Base-by-base conservation (phyloP, 192 early-diverging fungal species). In the Powellomyces hirtus region DNA sequence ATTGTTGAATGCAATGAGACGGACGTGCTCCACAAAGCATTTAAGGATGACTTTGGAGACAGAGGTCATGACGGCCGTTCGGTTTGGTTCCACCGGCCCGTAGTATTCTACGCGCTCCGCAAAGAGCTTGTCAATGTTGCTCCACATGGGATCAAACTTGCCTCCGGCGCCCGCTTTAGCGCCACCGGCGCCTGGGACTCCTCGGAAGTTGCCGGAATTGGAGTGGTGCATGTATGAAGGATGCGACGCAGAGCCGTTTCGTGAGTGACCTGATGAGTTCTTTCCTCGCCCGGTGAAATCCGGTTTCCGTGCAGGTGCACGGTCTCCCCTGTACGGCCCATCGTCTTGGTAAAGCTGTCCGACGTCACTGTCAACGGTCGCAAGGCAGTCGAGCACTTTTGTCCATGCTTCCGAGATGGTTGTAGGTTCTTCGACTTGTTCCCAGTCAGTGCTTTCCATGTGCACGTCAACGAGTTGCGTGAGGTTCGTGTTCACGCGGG, bases 51-150 rank as follows among this genome's bases (percentile, higher is more conserved):
- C 85, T 63, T 82, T 75, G 34, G 84, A 75, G 35, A 89, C 73
- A 7, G 79, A 80, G 55, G 62, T 74, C 57, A 84, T 70, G 29
- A 88, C 74, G 4, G 77, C 85, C 1, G 55, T 40, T 44, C 77
- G 45, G 27, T 70, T 76, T 69, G 87, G 62, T 31, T 89, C 89
- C 11, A 88, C 80, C 30, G 53, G 69, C 27, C 82, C 76, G 74
- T 83, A 89, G 31, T 86, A 86, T 56, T 85, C 88, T 13, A 88
- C 76, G 1, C 82, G 76, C 24, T 90, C 90, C 16, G 83, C 76
- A 68, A 92, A 92, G 20, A 92, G 76, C 33, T 82, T 83, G 62
- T 86, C 86, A 66, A 92, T 90, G 53, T 86, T 81, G 35, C 68
- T 84, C 62, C 89, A 53, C 58, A 86, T 38, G 24, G 78, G 60